Base-by-base conservation (phyloP, 495 filamentous ascomycete species). In the Bacidia gigantensis region DNA sequence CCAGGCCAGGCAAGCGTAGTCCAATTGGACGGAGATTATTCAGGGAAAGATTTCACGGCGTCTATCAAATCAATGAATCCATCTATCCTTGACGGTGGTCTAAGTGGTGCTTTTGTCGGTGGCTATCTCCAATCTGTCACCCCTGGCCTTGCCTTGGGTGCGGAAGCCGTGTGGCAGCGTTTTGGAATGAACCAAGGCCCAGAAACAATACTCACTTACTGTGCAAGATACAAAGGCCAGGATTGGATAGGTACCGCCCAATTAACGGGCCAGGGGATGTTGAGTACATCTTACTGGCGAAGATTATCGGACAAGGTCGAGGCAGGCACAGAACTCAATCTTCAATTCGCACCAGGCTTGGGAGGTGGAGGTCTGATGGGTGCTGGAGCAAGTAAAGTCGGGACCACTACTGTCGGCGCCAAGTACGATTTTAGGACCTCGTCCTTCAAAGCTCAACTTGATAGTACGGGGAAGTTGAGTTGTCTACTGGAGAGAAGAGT, bases 371-470 rank as follows among this genome's bases (percentile, higher is more conserved):
- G 69, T 26, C 64, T 81, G 58, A 80, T 92, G 81, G 84, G 85
- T 63, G 82, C 80, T 56, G 74, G 77, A 20, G 64, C 77, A 46
- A 77, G 78, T 60, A 87, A 86, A 62, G 90, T 97, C 59, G 93
- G 93, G 42, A 76, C 84, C 46, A 88, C 92, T 51, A 84, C 89
- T 39, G 74, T 96, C 59, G 93, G 92, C 62, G 88, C 87, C 59
- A 99, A 97, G 71, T 99, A 99, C 67, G 92, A 97, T 64, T 99
- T 99, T 81, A 77, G 87, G 53, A 82, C 86, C 63, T 90, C 87
- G 35, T 89, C 86, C 10, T 95, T 96, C 78, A 79, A 89, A 56
- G 92, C 90, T 20, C 93, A 97, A 69, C 76, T 99, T 49, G 92
- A 99, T 69, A 90, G 87, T 62, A 79, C 86, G 55, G 93, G 93